Evolutionary conservation across 805 yeast species (phyloP), one percentile per base, ranked within the genome.

Genomic region (Vanderwaltozyma verrucispora): DNA sequence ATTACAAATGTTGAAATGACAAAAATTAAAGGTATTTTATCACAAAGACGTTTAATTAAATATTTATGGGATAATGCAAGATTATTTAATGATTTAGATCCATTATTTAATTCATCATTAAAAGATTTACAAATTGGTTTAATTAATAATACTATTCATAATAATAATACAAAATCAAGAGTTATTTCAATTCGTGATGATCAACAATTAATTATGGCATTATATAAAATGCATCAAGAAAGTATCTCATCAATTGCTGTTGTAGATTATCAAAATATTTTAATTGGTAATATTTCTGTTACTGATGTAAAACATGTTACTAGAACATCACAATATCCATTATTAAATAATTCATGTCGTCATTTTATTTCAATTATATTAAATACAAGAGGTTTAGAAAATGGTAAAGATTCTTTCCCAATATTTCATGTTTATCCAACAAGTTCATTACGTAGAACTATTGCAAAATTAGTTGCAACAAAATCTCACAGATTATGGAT

Each of bases 381-480:
- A 45, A 80, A 82, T 45, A 79, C 80, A 39, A 78, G 95, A 54
- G 97, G 98, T 15, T 69, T 89, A 24, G 92, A 81, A 51, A 56
- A 48, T 33, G 88, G 87, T 54, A 86, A 88, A 60, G 98, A 89
- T 64, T 86, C 94, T 30, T 89, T 80, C 69, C 98, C 98, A 14
- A 89, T 89, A 29, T 89, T 89, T 70, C 95, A 88, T 57, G 95
- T 89, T 20, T 80, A 84, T 44, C 74, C 76, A 42, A 71, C 72
- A 28, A 76, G 94, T 8, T 78, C 92, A 0, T 69, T 92, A 36
- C 94, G 85, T 26, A 73, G 95, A 58, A 86, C 94, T 9, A 72
- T 92, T 53, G 97, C 97, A 27, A 89, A 92, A 59, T 67, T 89
- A 48, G 97, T 89, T 12, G 97, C 97, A 5, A 89, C 98, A 2